Conservation (phyloP, 176 grass and related monocot genomes). For the Sorghum bicolor region DNA sequence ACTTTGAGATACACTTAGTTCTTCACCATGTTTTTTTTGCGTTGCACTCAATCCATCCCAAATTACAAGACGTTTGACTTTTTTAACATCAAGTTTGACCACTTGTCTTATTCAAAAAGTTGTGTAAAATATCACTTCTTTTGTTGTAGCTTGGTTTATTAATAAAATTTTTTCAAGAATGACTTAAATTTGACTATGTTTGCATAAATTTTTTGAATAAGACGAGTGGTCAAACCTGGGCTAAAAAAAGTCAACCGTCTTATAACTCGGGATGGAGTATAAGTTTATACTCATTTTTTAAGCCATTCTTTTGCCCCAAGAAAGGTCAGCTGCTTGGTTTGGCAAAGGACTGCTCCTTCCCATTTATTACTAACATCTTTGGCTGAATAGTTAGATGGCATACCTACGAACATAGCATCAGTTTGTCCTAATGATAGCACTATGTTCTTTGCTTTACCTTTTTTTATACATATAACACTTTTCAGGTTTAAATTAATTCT, state of each 20-base stretch:
- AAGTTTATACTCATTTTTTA: constrained; percentile 9
- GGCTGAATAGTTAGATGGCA: not conserved
- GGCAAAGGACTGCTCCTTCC: not conserved
- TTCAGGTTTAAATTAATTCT: constrained; percentile 95
- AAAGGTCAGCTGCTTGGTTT: not conserved
- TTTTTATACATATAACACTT: not conserved
- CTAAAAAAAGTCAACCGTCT: too few species aligned
- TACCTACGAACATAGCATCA: constrained; percentile 1
- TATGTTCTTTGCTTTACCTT: not conserved
- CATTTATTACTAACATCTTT: not conserved
- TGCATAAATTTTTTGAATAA: too few species aligned
- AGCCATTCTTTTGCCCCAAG: not conserved
- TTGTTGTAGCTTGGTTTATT: too few species aligned
- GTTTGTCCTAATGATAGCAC: not conserved
- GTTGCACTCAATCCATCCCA: too few species aligned
- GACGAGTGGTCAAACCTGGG: too few species aligned
- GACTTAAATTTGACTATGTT: too few species aligned
- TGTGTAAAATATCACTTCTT: too few species aligned
- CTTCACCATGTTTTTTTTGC: not conserved
- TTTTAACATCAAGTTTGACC: too few species aligned
- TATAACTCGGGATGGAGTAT: too few species aligned
- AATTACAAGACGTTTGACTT: too few species aligned
- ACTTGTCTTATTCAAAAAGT: too few species aligned
- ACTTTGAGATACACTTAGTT: constrained; percentile 14
- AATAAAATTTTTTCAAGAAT: too few species aligned